Base-by-base conservation (phyloP, 208 protist genomes). In the Trypanosoma grayi region DNA sequence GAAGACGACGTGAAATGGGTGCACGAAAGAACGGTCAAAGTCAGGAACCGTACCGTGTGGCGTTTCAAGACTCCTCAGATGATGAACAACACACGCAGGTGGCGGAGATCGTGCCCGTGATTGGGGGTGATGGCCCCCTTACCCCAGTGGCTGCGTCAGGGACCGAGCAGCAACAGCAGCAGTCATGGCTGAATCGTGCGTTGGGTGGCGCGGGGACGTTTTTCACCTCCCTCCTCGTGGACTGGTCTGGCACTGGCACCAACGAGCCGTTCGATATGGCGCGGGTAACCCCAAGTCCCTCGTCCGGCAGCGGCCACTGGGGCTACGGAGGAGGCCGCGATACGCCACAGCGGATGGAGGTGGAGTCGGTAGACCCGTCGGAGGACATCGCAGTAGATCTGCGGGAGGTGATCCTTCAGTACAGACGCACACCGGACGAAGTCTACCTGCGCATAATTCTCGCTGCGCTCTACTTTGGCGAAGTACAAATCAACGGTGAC, bases 371-470 rank as follows among this genome's bases (percentile, higher is more conserved):
- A 5, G 20, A 14, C 13, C 20, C 39, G n/a, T 65, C 60, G 8
- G 64, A 77, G n/a, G 41, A 75, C 28, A 69, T 90, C 22, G 63
- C 70, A n/a, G 66, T 94, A n/a, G 75, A 92, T 60, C 72, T 94
- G 25, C 74, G 77, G 13, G 77, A 90, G 46, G 80, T 74, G 4
- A 74, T 94, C 28, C 65, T 86, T 27, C 76, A 90, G 22, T 94
- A 89, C 55, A 70, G 75, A 46, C 71, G 84, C 30, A 90, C 83
- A 22, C 75, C 77, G 27, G 72, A 67, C 27, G 78, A 88, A 24
- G 70, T 90, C 10, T 90, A 87, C 56, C 76, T 88, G 66, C 85
- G 89, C 61, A 90, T 94, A 43, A 92, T 94, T 43, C 73, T 90
- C 36, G 88, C 82, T n/a, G 82, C 88, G 7, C 70, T 94, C 18